Percentiles rank a stretch among this genome's conserved stretches.
Conservation (phyloP, 768 basidiomycete species). For the Galerina marginata region DNA sequence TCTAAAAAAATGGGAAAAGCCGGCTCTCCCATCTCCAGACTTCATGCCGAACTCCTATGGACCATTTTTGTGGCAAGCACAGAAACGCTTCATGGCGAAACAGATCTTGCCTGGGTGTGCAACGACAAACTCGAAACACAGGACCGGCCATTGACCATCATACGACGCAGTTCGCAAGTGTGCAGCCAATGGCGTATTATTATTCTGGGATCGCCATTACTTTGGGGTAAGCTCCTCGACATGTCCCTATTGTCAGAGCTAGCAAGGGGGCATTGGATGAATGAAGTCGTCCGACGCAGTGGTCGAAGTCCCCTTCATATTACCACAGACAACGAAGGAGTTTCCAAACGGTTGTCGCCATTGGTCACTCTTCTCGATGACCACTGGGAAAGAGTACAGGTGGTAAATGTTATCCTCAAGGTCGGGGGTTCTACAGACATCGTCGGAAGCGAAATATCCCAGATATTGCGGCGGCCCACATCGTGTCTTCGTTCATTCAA, state of each 20-base stretch:
- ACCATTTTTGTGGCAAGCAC: not conserved
- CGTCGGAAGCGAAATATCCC: no score
- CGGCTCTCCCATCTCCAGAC: not conserved
- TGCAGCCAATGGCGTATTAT: not conserved
- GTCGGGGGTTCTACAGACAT: no score
- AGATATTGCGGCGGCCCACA: no score
- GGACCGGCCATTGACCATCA: not conserved
- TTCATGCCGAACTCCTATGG: not conserved
- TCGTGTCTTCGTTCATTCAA: no score
- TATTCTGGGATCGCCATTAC: not conserved
- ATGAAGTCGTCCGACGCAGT: not conserved
- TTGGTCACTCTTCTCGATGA: not conserved
- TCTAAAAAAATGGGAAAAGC: not conserved
- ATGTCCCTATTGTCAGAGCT: not conserved
- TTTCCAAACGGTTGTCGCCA: not conserved
- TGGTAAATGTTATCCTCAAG: not conserved
- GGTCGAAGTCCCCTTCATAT: not conserved
- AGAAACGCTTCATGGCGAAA: not conserved
- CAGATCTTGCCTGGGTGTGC: not conserved
- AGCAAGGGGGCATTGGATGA: not conserved
- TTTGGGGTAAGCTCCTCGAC: conserved; percentile 3
- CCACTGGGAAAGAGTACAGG: not conserved
- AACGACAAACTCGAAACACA: not conserved
- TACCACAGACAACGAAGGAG: not conserved
- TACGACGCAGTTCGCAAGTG: conserved; percentile 1